Evolutionary conservation across 192 early-diverging fungal genomes (phyloP).

Genomic region (Coemansia sp.): DNA sequence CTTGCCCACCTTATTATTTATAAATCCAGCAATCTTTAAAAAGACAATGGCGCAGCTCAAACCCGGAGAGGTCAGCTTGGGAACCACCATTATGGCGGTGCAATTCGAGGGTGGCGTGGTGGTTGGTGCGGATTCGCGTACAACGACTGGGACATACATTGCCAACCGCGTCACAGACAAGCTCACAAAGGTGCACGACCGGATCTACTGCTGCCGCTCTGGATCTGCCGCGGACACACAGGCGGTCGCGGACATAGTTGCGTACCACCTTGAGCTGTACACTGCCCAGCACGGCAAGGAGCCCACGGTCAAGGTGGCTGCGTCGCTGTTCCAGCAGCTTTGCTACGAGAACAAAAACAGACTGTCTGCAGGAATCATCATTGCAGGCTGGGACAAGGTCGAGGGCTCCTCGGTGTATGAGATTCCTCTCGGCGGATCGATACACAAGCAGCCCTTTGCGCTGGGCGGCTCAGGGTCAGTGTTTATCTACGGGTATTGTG

Average conservation of each 20-base stretch:
- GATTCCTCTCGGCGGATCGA: slow-evolving; percentile 88
- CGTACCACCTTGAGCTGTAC: slow-evolving; percentile 93
- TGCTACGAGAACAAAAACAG: slow-evolving; percentile 91
- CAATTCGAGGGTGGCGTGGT: slow-evolving; percentile 88
- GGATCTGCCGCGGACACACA: slow-evolving; percentile 98
- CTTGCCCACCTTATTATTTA: not conserved
- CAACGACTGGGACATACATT: slow-evolving; percentile 94
- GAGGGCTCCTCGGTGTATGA: slow-evolving; percentile 86
- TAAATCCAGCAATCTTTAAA: not conserved
- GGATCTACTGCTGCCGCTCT: slow-evolving; percentile 96
- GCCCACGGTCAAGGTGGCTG: slow-evolving; percentile 84
- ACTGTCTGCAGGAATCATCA: slow-evolving; percentile 91
- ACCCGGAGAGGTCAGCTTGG: slow-evolving; percentile 93
- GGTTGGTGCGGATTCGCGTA: slow-evolving; percentile 95
- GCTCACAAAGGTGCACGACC: slow-evolving; percentile 91
- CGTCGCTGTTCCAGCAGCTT: slow-evolving; percentile 89
- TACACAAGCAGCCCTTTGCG: slow-evolving; percentile 89
- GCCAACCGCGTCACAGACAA: slow-evolving; percentile 98
- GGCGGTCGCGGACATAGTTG: slow-evolving; percentile 95
- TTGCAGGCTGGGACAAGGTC: slow-evolving; percentile 94
- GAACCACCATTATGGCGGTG: slow-evolving; percentile 97
- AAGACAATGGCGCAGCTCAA: slow-evolving; percentile 62
- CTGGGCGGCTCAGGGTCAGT: slow-evolving; percentile 94
- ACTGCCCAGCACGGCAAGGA: slow-evolving; percentile 79
- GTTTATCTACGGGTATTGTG: slow-evolving; percentile 99